A percentile compares a stretch with the other conserved stretches of the same genome.
Conservation (phyloP, 1,284 basidiomycete genomes). For the Cronartium quercuum region DNA sequence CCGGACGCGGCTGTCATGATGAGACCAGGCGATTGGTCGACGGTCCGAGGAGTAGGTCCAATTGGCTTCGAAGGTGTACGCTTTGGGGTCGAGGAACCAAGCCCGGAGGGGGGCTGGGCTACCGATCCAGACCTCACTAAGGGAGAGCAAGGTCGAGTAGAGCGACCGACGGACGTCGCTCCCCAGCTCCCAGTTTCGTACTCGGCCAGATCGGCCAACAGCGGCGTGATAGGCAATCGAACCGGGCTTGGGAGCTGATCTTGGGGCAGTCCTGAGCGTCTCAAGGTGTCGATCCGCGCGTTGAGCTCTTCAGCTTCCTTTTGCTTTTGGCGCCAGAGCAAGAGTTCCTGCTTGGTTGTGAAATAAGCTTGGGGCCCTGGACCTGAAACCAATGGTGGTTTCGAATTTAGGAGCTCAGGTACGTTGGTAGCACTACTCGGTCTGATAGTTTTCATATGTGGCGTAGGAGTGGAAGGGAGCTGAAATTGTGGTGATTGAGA, state of each 20-base stretch:
- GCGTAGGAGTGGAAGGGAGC: neutral
- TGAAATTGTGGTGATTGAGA: neutral
- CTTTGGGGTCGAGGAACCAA: conserved; percentile 1
- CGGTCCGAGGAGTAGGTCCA: neutral
- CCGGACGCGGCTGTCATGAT: neutral
- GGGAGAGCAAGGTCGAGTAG: neutral
- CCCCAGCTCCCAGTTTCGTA: neutral
- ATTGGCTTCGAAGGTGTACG: neutral
- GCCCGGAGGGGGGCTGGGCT: neutral
- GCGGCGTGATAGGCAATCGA: conserved; percentile 5
- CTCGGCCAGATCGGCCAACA: neutral
- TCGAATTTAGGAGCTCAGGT: neutral
- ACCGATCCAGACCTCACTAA: neutral
- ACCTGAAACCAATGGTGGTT: neutral
- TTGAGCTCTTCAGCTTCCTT: conserved; percentile 24
- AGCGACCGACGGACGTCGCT: neutral
- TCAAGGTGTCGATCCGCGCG: conserved; percentile 15
- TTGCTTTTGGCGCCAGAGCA: conserved; percentile 16
- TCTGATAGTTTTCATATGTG: neutral
- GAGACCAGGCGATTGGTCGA: neutral
- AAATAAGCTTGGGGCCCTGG: neutral
- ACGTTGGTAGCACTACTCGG: neutral
- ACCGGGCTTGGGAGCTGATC: conserved; percentile 30
- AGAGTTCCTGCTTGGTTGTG: neutral
- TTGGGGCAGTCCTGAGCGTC: conserved; percentile 16